These are phyloP conservation scores for Xerocomus minutiporus DNA, from an alignment of 1,284 basidiomycete species.

Conservation along the genomic window DNA sequence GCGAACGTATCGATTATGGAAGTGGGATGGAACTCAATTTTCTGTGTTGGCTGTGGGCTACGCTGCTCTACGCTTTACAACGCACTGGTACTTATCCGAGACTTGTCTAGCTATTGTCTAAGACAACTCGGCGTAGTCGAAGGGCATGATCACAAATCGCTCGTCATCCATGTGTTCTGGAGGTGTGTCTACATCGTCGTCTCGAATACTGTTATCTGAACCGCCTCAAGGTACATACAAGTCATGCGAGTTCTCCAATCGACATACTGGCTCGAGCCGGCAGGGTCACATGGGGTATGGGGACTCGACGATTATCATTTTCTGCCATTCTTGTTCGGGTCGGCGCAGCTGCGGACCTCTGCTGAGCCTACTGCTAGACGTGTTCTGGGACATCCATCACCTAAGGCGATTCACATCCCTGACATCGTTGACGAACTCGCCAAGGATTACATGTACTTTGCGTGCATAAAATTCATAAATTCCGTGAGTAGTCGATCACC, in stretches of 20 bases:
- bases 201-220: neutral
- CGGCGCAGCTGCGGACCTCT: constrained; percentile 63
- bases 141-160: constrained; percentile 65
- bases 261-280: constrained; percentile 96
- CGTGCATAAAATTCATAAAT: constrained; percentile 96
- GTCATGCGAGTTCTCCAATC: constrained; percentile 91
- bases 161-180: constrained; percentile 92
- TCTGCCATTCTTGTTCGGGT: constrained; percentile 89
- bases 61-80: neutral
- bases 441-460: constrained; percentile 94
- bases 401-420: constrained; percentile 88
- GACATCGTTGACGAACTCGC: constrained; percentile 94
- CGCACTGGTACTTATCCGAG: neutral
- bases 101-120: constrained; percentile 66
- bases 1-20: constrained; percentile 93
- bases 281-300: constrained; percentile 98
- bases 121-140: constrained; percentile 68
- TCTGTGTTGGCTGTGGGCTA: constrained; percentile 87
- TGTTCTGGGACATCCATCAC: constrained; percentile 69
- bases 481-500: constrained; percentile 52
- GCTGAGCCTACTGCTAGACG: constrained; percentile 9
- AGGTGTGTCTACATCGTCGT: constrained; percentile 41
- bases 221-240: constrained; percentile 64
- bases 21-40: constrained; percentile 99
- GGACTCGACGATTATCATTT: constrained; percentile 98